phyloP scores from a whole-genome alignment of 176 grass and related monocot genomes.

The Chloris gayana region DNA sequence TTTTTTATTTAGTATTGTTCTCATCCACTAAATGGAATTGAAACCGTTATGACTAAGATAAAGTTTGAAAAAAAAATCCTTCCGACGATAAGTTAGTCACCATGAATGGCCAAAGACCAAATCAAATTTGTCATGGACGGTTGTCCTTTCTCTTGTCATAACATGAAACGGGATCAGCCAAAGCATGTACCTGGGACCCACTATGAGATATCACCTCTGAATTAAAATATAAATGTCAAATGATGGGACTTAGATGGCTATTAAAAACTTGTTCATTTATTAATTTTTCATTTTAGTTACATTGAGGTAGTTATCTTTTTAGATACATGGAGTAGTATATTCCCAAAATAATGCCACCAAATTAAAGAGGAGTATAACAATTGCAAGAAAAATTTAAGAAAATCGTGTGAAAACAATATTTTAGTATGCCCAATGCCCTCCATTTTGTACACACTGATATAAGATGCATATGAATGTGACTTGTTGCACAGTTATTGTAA shows the following conservation, averaged over 20 bases:
- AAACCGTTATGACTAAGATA: neutral
- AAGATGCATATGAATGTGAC: neutral
- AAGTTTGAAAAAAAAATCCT: neutral
- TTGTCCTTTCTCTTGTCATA: slow-evolving; percentile 42
- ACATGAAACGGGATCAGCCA: slow-evolving; percentile 7
- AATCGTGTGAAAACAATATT: neutral
- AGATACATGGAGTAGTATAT: neutral
- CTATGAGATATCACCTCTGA: slow-evolving; percentile 24
- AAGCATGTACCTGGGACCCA: slow-evolving; percentile 19
- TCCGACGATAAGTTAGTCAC: slow-evolving; percentile 22
- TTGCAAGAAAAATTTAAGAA: neutral
- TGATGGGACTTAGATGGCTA: slow-evolving; percentile 14
- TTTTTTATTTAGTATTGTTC: slow-evolving; percentile 1
- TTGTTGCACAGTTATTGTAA: too few species aligned
- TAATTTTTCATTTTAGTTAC: neutral
- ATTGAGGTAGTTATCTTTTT: neutral
- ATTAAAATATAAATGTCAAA: neutral
- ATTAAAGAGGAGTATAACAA: neutral
- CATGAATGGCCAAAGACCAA: slow-evolving; percentile 35
- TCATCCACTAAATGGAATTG: neutral
- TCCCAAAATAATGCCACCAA: neutral
- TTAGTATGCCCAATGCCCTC: neutral
- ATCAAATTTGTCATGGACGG: slow-evolving; percentile 17
- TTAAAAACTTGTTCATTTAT: neutral
- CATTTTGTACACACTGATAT: neutral